Evolutionary conservation across 257 asterid species (phyloP).

Genomic region (Solanum chaucha): DNA sequence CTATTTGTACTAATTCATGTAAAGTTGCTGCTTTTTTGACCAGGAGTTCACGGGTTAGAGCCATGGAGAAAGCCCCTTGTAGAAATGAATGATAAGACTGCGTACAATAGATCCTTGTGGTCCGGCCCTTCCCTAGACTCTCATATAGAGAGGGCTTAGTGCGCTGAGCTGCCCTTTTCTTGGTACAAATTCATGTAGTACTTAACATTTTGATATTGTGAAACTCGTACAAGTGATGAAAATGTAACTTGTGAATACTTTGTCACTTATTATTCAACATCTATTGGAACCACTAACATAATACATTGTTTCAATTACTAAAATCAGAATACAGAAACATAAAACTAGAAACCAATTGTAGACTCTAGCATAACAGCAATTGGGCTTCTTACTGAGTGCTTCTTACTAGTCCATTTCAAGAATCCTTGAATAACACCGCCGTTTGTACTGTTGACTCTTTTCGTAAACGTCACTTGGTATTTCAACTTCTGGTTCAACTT

Average conservation of each 20-base stretch:
- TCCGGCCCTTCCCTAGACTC: not conserved
- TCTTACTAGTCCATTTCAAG: constrained; percentile 27
- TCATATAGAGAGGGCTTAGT: not conserved
- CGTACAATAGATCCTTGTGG: not conserved
- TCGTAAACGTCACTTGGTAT: constrained; percentile 20
- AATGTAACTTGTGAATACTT: not conserved
- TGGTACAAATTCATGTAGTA: not conserved
- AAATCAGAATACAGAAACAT: not conserved
- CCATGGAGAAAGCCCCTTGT: not conserved
- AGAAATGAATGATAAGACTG: not conserved
- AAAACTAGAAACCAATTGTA: not conserved
- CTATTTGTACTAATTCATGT: not conserved
- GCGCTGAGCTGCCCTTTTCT: not conserved
- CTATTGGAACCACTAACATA: not conserved
- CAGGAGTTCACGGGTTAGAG: not conserved
- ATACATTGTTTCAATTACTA: not conserved
- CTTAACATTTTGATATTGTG: not conserved
- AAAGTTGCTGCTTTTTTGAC: not conserved
- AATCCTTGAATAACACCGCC: constrained; percentile 18
- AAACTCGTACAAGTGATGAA: not conserved
- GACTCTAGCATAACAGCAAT: constrained; percentile 3
- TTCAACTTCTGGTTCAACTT: constrained; percentile 16
- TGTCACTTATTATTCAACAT: not conserved
- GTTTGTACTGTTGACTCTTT: not conserved
- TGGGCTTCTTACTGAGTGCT: constrained; percentile 26